phyloP scores from a whole-genome alignment of 179 eudicot species.

The Vitellaria paradoxa region DNA sequence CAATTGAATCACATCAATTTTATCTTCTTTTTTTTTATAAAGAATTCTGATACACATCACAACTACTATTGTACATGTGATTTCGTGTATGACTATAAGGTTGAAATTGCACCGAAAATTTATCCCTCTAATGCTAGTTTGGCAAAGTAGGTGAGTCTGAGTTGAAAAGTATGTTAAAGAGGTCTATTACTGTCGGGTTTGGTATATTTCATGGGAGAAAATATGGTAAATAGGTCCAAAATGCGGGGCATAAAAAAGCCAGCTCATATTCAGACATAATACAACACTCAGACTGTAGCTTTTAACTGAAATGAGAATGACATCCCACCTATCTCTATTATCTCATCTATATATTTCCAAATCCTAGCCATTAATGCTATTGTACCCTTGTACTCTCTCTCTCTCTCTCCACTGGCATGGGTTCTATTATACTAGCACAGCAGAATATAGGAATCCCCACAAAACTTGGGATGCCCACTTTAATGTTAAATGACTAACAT shows the following conservation, averaged over 20 bases:
- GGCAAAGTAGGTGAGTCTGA: neutral
- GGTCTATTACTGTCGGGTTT: neutral
- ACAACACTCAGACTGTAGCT: constrained; percentile 8
- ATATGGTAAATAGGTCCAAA: neutral
- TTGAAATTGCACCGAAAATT: too few relatives aligned
- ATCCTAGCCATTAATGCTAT: constrained; percentile 18
- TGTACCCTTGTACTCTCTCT: constrained; percentile 2
- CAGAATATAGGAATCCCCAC: neutral
- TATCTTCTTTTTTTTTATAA: too few relatives aligned
- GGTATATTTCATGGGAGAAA: constrained; percentile 7
- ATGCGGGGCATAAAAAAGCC: constrained; percentile 4
- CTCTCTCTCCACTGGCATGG: neutral
- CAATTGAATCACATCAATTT: too few relatives aligned
- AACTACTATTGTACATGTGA: too few relatives aligned
- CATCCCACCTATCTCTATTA: constrained; percentile 22
- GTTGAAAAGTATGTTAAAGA: neutral
- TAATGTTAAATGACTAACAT: neutral
- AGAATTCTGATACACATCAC: too few relatives aligned
- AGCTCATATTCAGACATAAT: constrained; percentile 26
- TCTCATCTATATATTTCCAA: constrained; percentile 18
- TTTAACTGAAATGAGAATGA: constrained; percentile 27
- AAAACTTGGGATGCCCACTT: neutral
- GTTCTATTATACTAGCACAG: neutral
- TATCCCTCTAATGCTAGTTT: too few relatives aligned
- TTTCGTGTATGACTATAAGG: too few relatives aligned